These are phyloP conservation scores for Yarrowia deformans DNA, from an alignment of 805 yeast genomes.

Conservation along the genomic window DNA sequence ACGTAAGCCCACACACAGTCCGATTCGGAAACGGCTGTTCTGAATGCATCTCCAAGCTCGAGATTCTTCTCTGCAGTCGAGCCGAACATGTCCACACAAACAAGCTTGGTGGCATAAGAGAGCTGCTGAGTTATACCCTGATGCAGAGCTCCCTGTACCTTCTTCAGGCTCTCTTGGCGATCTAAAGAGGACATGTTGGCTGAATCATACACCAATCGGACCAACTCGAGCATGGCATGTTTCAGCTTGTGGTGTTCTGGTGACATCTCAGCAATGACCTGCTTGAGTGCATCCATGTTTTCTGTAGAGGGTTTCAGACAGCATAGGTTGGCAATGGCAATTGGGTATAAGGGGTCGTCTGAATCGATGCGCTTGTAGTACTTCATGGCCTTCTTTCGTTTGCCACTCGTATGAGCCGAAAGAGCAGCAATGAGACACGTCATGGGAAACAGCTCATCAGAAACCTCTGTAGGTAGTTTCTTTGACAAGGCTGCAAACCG, in stretches of 20 bases:
- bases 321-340: background rate
- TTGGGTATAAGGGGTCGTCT: background rate
- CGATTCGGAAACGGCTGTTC: background rate
- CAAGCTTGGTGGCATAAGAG: background rate
- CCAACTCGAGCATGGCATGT: background rate
- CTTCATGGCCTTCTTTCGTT: background rate
- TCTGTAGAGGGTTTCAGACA: background rate
- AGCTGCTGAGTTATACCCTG: conserved; percentile 3
- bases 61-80: conserved; percentile 4
- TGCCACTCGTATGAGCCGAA: background rate
- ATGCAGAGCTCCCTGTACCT: background rate
- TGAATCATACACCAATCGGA: background rate
- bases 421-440: conserved; percentile 4
- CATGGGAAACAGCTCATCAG: background rate
- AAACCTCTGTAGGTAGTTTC: background rate
- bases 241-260: conserved; percentile 2
- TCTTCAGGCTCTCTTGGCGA: conserved; percentile 2
- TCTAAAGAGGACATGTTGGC: background rate
- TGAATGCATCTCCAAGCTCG: background rate
- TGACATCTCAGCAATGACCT: background rate
- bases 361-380: background rate
- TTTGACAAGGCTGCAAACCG: background rate
- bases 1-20: conserved; percentile 14
- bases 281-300: conserved; percentile 5
- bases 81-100: background rate